Evolutionary conservation across 116 monocot species (phyloP), one percentile per base, ranked within the genome.

Genomic region (Trichopus zeylanicus): DNA sequence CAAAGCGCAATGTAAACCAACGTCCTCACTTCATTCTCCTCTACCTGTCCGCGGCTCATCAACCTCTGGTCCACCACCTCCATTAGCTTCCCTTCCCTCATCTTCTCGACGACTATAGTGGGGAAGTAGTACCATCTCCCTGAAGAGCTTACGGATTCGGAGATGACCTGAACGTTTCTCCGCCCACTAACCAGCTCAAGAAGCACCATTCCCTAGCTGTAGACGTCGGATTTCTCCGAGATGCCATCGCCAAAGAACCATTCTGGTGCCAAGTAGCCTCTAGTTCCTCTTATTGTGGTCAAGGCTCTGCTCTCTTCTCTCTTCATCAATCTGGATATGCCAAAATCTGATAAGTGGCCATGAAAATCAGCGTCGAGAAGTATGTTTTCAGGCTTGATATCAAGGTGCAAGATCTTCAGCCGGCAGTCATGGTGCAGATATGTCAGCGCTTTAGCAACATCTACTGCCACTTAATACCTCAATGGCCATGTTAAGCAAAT

Each of bases 181-280:
- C 25, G 39, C n/a, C 62, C 62, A 46, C 48, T 30, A 4, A 62
- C 21, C n/a, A 62, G 29, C 62, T 62, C 62, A 5, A 62, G 21
- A n/a, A 62, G 62, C 26, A 62, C 62, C 46, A 62, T 27, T 15
- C 62, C 62, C 9, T 19, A 62, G 19, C 62, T 62, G 31, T 62
- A 62, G 5, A 62, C 62, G 31, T 62, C 62, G 5, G 48, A 15
- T 62, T 62, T 62, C 20, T 48, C 48, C 20, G 48, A 48, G 3
- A 62, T 48, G 6, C 48, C 29, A 20, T 20, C 30, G 1, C 48
- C 62, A 7, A 19, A 19, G 48, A 62, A 46, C 62, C 62, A 48
- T 29, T 62, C 62, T 1, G 48, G 62, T 10, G 62, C 62, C 12
- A 62, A 19, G 62, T 62, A 62, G 6, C 62, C 62, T 48, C 62